Base-by-base conservation (phyloP, 208 protist genomes). In the Wallacemonas sp. region DNA sequence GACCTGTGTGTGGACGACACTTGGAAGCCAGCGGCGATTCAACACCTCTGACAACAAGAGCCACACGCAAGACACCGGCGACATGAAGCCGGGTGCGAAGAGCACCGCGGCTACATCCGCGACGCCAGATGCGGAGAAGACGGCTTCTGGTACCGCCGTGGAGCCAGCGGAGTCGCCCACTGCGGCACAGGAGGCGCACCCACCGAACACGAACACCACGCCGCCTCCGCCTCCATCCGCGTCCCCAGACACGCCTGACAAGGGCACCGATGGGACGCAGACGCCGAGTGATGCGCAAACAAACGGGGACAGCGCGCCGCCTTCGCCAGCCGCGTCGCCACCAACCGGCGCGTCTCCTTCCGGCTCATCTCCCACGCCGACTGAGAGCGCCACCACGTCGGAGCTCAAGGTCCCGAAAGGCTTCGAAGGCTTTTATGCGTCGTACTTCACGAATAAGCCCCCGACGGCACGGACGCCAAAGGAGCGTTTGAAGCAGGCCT, bases 391-490 rank as follows among this genome's bases (percentile, higher is more conserved):
- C 36, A 41, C 36, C 14, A 14, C 36, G 9, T 6, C 36, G 36
- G 14, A 41, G 36, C 9, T 46, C 30, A 60, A 42, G 30, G 46
- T 85, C 17, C 88, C 88, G 12, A 79, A 80, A 22, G 85, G 86
- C 4, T 91, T 94, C 66, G 85, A 85, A 59, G 79, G 77, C 0
- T 89, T 93, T 56, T 86, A 93, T 63, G 73, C 78, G 34, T 53
- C 67, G 62, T 71, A 45, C 17, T 73, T 86, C 36, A 39, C 75
- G 44, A 62, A 66, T n/a, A 81, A 71, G 42, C 80, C 84, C 75
- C 53, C 70, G 15, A 72, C 75, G 58, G 55, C 61, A 26, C 70
- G 71, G 47, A 68, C 62, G 27, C 78, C 78, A 12, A 44, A 67
- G 27, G 80, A 90, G 45, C 78, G 71, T 26, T 72, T 87, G 28